Evolutionary conservation across 306 rosid species (phyloP).

Genomic region (Neltuma alba): DNA sequence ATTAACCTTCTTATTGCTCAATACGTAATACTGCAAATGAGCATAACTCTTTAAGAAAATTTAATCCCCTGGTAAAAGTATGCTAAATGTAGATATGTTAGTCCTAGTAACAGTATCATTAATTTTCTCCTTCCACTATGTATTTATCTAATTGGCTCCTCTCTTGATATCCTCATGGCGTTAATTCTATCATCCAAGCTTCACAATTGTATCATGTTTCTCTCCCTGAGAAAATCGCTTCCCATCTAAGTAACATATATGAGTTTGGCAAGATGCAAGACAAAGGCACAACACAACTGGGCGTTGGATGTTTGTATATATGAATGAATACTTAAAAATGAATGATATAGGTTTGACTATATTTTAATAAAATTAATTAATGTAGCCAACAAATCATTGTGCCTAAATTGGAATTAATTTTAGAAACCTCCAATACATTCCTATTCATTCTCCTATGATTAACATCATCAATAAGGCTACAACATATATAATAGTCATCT

Average conservation of each 20-base stretch:
- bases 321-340: too few relatives aligned
- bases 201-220: not conserved
- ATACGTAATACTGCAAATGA: not conserved
- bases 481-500: too few relatives aligned
- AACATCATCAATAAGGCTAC: too few relatives aligned
- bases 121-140: not conserved
- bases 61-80: not conserved
- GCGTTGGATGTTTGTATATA: too few relatives aligned
- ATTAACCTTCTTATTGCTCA: slow-evolving; percentile 39
- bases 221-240: not conserved
- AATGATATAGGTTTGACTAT: too few relatives aligned
- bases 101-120: not conserved
- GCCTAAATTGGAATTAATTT: too few relatives aligned
- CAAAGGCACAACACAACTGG: not conserved
- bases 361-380: too few relatives aligned
- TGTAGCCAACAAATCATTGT: too few relatives aligned
- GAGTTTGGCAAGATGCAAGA: not conserved
- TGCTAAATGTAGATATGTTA: not conserved
- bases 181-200: not conserved
- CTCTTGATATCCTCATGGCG: not conserved
- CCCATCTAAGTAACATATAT: not conserved
- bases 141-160: not conserved
- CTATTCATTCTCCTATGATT: too few relatives aligned
- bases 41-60: not conserved
- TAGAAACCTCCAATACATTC: too few relatives aligned